Base-by-base conservation (phyloP, 2,329 filamentous ascomycete species). In the Nigrospora sphaerica region DNA sequence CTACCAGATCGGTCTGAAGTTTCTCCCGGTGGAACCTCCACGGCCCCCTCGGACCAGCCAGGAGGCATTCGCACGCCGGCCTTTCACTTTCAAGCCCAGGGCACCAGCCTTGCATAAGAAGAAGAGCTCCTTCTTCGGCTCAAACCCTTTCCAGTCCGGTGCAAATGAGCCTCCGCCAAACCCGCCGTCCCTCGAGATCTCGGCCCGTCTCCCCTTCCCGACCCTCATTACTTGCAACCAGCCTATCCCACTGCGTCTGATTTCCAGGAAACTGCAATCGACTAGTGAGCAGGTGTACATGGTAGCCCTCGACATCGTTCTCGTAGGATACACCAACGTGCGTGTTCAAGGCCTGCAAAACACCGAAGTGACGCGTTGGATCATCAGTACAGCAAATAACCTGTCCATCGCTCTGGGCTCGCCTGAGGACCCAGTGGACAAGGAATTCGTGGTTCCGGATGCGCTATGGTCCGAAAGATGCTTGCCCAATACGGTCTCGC, bases 11-110 rank as follows among this genome's bases (percentile, higher is more conserved):
- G 81, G 83, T 33, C 85, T 96, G 68, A 92, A 88, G 48, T 93
- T 98, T 62, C 75, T 96, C 34, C 93, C 93, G 5, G 92, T 97
- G 54, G 93, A 98, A 64, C 88, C 89, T 6, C 91, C 92, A 1
- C 76, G 91, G 37, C 81, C 81, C 1, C 71, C 77, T 5, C 70
- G 74, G 39, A 77, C 81, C 1, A 78, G 80, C 19, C 85, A 89
- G 53, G 91, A 97, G 64, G 83, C 86, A 2, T 98, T 88, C 67
- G 93, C 91, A 2, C 76, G 90, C 48, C 79, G 92, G 18, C 80
- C 79, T 0, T 83, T 80, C 53, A 67, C 70, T 23, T 85, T 84
- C 55, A 67, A 67, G 14, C 68, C 74, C 7, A 69, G 69, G 16
- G 61, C 53, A 2, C 60, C 60, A 31, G 46, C 58, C 43, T 49